Evolutionary conservation across 306 rosid genomes (phyloP).

Genomic region (Amphicarpaea edgeworthii): DNA sequence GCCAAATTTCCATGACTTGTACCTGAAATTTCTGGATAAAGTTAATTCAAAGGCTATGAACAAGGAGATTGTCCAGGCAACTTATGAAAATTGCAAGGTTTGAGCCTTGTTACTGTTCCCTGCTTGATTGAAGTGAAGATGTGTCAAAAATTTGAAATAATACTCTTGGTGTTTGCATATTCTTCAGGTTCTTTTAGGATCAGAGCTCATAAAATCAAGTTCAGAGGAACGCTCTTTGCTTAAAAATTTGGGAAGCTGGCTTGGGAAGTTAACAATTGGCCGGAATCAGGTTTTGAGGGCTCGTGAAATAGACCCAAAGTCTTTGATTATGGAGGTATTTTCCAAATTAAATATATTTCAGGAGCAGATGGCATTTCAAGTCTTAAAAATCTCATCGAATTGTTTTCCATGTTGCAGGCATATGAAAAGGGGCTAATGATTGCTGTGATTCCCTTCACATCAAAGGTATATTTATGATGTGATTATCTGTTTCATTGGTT

Average conservation of each 20-base stretch:
- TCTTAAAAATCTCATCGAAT: slow-evolving; percentile 19
- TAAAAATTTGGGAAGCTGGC: slow-evolving; percentile 99
- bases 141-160: not conserved
- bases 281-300: slow-evolving; percentile 95
- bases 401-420: slow-evolving; percentile 63
- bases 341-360: slow-evolving; percentile 12
- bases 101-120: slow-evolving; percentile 23
- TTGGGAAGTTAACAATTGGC: slow-evolving; percentile 97
- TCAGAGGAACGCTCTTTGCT: slow-evolving; percentile 98
- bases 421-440: slow-evolving; percentile 99
- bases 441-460: slow-evolving; percentile 98
- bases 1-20: slow-evolving; percentile 94
- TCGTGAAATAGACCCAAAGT: slow-evolving; percentile 97
- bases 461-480: slow-evolving; percentile 74
- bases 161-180: slow-evolving; percentile 27
- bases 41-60: slow-evolving; percentile 81
- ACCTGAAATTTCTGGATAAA: slow-evolving; percentile 91
- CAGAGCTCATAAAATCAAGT: slow-evolving; percentile 95
- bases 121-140: slow-evolving; percentile 30
- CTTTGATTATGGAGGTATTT: slow-evolving; percentile 93
- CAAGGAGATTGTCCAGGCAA: slow-evolving; percentile 88
- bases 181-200: slow-evolving; percentile 93
- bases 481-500: slow-evolving; percentile 15
- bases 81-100: slow-evolving; percentile 99
- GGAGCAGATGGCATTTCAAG: not conserved